Evolutionary conservation across 805 yeast species (phyloP).

Genomic region (Saccharomycopsis sp.): DNA sequence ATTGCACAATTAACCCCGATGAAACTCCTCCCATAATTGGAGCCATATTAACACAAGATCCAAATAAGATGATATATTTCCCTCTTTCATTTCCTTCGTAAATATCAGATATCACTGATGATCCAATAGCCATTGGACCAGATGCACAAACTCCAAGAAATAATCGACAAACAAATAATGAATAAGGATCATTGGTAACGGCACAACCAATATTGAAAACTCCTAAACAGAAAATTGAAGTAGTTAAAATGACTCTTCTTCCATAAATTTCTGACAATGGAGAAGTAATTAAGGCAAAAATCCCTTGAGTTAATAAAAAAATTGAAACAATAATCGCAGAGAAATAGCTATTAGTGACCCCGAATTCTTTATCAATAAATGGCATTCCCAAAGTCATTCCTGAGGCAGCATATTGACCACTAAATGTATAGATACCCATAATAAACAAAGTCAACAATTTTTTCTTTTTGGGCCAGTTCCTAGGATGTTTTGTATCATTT

Average conservation of each 20-base stretch:
- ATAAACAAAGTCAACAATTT: constrained; percentile 36
- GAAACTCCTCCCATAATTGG: constrained; percentile 51
- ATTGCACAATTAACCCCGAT: constrained; percentile 45
- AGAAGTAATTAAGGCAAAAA: constrained; percentile 55
- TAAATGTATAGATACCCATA: constrained; percentile 48
- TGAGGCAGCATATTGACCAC: too few species aligned
- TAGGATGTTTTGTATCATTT: constrained; percentile 51
- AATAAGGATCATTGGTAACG: constrained; percentile 42
- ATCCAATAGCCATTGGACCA: constrained; percentile 59
- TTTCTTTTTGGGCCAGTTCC: constrained; percentile 41
- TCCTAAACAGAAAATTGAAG: constrained; percentile 38
- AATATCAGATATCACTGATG: constrained; percentile 57
- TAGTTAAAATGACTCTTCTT: constrained; percentile 42
- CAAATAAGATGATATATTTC: constrained; percentile 44
- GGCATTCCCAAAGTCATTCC: too few species aligned
- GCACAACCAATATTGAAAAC: constrained; percentile 51
- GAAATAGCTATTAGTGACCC: constrained; percentile 32
- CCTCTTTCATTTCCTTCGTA: constrained; percentile 42
- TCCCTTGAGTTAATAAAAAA: constrained; percentile 60
- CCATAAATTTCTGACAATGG: constrained; percentile 64
- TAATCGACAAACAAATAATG: constrained; percentile 47
- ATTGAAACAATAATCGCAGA: constrained; percentile 48
- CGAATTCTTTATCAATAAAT: constrained; percentile 32
- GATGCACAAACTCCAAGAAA: constrained; percentile 58
- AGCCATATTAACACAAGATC: constrained; percentile 26